Evolutionary conservation across 306 rosid genomes (phyloP).

Genomic region (Oxytropis ochrocephala): DNA sequence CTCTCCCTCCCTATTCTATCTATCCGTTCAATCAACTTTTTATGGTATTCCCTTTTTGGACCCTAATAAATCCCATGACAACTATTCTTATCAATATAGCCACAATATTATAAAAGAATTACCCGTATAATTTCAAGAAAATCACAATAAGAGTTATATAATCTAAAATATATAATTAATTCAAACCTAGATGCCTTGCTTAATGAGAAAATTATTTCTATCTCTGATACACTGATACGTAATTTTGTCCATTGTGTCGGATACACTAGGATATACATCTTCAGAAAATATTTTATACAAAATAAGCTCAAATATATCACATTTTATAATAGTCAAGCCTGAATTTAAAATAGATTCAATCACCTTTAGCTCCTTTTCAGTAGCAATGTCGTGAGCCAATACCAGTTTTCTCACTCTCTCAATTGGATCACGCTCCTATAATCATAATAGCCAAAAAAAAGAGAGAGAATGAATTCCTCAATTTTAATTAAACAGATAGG

Average conservation of each 20-base stretch:
- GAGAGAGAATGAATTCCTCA: background rate
- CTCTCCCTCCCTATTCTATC: background rate
- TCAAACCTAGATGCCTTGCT: background rate
- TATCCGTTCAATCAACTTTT: background rate
- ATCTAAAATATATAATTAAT: background rate
- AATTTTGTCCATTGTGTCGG: no score
- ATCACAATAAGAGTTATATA: background rate
- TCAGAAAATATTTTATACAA: background rate
- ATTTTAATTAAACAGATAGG: background rate
- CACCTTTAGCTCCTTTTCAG: constrained; percentile 93
- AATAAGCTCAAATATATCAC: background rate
- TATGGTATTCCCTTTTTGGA: background rate
- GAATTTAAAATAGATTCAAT: background rate
- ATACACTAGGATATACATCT: no score
- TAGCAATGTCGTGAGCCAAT: constrained; percentile 60
- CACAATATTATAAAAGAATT: background rate
- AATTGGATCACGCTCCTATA: constrained; percentile 93
- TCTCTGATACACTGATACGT: no score
- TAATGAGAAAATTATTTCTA: background rate
- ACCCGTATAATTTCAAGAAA: background rate
- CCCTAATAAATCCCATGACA: background rate
- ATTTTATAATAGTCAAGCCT: background rate
- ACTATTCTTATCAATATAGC: background rate
- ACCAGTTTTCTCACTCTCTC: constrained; percentile 89
- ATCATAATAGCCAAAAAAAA: constrained; percentile 15